Conservation (phyloP, 2,329 filamentous ascomycete species). For the Metarhizium brunneum region DNA sequence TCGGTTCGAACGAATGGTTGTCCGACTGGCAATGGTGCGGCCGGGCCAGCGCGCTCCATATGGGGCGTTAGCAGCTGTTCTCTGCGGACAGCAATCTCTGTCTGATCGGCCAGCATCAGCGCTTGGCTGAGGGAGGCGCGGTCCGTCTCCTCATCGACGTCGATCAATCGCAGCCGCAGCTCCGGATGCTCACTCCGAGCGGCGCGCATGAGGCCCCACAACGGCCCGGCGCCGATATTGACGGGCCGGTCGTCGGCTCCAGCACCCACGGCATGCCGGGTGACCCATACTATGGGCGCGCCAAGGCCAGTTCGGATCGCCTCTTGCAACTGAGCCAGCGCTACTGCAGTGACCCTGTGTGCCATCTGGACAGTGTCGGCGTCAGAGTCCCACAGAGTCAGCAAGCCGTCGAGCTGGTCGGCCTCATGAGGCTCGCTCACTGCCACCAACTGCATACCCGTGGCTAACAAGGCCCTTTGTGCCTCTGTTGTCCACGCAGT, state of each 20-base stretch:
- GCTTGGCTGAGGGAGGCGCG: background rate
- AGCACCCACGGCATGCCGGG: background rate
- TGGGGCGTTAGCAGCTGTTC: too few relatives aligned
- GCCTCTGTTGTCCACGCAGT: background rate
- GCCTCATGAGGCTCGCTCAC: background rate
- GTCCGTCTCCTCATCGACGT: background rate
- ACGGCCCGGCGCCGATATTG: slow-evolving; percentile 5
- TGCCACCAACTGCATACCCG: background rate
- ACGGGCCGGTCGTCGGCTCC: slow-evolving; percentile 2
- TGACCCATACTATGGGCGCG: background rate
- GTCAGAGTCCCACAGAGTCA: background rate
- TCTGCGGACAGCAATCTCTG: too few relatives aligned
- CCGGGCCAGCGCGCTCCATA: too few relatives aligned
- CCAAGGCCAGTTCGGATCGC: background rate
- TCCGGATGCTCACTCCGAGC: slow-evolving; percentile 11
- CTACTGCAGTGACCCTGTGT: background rate
- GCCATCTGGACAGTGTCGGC: background rate
- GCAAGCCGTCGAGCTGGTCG: background rate
- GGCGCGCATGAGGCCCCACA: slow-evolving; percentile 12
- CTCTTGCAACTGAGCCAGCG: background rate
- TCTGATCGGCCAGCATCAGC: too few relatives aligned
- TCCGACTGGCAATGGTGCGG: background rate
- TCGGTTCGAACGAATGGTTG: slow-evolving; percentile 4
- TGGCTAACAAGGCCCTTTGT: background rate
- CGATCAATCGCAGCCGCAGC: slow-evolving; percentile 9